These are phyloP conservation scores for Craterostigma plantagineum DNA, from an alignment of 257 asterid genomes.

Conservation along the genomic window DNA sequence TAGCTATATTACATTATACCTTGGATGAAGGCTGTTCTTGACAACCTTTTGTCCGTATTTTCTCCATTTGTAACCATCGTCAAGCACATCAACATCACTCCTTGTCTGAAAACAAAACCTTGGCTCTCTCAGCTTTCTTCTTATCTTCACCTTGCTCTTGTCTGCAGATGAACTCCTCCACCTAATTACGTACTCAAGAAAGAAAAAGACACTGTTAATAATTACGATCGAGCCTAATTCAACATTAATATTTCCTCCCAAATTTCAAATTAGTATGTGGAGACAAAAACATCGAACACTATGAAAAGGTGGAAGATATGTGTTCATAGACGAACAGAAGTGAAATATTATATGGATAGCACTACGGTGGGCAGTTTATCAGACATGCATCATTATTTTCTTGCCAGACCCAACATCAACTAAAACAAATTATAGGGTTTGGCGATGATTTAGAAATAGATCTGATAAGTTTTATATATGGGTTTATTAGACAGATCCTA, in stretches of 20 bases:
- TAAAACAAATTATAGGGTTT: no score
- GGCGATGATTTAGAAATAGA: no score
- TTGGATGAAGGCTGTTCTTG: slow-evolving; percentile 94
- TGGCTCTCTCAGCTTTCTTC: slow-evolving; percentile 83
- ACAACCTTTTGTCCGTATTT: slow-evolving; percentile 93
- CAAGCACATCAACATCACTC: slow-evolving; percentile 92
- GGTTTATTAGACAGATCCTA: background rate
- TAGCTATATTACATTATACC: slow-evolving; percentile 21
- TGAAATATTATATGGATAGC: no score
- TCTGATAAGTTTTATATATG: background rate
- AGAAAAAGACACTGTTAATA: background rate
- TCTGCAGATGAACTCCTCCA: slow-evolving; percentile 57
- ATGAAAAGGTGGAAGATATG: no score
- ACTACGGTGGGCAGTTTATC: background rate
- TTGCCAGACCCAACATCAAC: no score
- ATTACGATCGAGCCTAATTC: background rate
- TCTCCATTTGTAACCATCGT: slow-evolving; percentile 98
- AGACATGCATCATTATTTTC: background rate
- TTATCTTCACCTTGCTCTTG: slow-evolving; percentile 58
- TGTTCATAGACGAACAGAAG: no score
- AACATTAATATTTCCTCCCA: background rate
- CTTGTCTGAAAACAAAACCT: slow-evolving; percentile 94
- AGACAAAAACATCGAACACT: no score
- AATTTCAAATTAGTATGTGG: no score
- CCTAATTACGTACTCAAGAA: slow-evolving; percentile 24